Conservation (phyloP, 2,329 filamentous ascomycete species). For the Fusarium foetens region DNA sequence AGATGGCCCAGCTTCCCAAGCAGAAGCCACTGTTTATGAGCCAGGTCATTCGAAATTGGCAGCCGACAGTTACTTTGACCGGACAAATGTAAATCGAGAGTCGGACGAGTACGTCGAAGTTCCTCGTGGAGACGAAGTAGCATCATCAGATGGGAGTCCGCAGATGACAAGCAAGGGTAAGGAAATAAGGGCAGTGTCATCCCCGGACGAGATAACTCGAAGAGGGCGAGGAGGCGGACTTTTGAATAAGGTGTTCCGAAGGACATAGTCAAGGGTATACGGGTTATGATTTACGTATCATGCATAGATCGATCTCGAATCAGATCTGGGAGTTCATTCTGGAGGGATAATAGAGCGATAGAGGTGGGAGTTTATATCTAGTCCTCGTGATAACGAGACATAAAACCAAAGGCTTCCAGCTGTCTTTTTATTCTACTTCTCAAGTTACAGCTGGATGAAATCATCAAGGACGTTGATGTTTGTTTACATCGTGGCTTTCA, state of each 20-base stretch:
- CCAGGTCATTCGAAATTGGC: constrained; percentile 48
- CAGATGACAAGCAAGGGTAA: constrained; percentile 35
- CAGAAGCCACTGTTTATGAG: constrained; percentile 37
- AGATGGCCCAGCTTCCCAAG: constrained; percentile 32
- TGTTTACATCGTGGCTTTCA: background rate
- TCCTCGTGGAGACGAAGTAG: constrained; percentile 40
- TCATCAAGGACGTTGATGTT: background rate
- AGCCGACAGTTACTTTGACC: constrained; percentile 46
- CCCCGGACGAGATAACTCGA: constrained; percentile 37
- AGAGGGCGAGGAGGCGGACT: constrained; percentile 47
- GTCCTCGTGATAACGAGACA: background rate
- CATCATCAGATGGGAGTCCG: constrained; percentile 31
- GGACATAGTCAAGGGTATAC: constrained; percentile 29
- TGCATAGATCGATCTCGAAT: background rate
- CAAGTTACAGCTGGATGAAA: background rate
- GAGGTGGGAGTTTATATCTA: background rate
- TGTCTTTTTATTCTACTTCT: background rate
- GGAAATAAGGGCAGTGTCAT: constrained; percentile 27
- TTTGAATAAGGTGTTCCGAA: constrained; percentile 52
- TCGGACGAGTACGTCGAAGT: constrained; percentile 52
- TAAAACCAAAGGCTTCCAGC: background rate
- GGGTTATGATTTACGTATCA: constrained; percentile 8
- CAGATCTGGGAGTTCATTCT: constrained; percentile 6
- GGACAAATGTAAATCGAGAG: constrained; percentile 39
- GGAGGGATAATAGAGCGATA: background rate